phyloP scores from a whole-genome alignment of 2,329 filamentous ascomycete genomes.

The Claviceps purpurea region DNA sequence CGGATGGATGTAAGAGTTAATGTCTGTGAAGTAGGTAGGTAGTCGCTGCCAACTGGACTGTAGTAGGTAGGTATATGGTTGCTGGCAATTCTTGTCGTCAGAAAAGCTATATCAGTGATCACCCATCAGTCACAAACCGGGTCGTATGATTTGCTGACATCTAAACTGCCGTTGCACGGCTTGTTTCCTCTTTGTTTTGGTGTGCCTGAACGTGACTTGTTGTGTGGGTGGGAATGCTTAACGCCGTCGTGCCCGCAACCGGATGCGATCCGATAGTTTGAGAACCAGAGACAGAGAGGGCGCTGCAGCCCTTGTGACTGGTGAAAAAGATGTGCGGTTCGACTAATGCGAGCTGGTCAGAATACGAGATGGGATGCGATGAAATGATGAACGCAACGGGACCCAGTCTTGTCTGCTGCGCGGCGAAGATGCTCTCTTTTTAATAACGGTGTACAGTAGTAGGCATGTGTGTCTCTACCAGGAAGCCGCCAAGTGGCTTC shows the following conservation, averaged over 20 bases:
- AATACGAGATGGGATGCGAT: constrained; percentile 6
- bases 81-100: not conserved
- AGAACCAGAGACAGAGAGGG: not conserved
- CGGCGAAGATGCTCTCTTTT: not conserved
- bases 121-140: not conserved
- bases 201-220: constrained; percentile 1
- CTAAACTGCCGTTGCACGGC: not conserved
- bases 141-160: not conserved
- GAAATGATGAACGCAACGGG: not conserved
- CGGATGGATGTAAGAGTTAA: not conserved
- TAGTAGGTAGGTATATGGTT: not conserved
- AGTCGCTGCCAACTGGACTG: not conserved
- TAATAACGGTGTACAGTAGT: not conserved
- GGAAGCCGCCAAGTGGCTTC: constrained; percentile 1
- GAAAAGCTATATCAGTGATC: not conserved
- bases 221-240: constrained; percentile 1
- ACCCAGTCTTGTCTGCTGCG: not conserved
- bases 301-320: constrained; percentile 1
- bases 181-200: not conserved
- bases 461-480: not conserved
- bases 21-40: not conserved
- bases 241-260: not conserved
- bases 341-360: not conserved
- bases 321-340: not conserved
- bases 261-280: not conserved